A percentile compares a stretch with the other conserved stretches of the same genome.
Evolutionary conservation across 441 rosid species (phyloP).

Genomic region (Pelargonium myrrhifolium): DNA sequence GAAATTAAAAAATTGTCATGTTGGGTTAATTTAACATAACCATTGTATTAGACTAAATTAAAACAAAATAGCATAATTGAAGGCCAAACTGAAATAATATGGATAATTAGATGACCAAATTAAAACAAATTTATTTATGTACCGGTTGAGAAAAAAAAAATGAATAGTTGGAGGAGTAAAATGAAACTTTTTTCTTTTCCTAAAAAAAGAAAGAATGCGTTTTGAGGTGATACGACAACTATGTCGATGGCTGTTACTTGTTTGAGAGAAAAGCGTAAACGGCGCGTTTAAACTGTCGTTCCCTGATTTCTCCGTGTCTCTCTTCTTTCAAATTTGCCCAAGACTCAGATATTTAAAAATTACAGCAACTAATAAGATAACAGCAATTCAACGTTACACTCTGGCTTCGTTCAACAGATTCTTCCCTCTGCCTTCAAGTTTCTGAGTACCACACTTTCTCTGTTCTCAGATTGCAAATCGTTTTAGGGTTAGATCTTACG

Average conservation of each 20-base stretch:
- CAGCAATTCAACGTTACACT: neutral
- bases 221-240: no score
- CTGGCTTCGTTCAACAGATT: neutral
- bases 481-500: neutral
- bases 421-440: neutral
- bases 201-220: no score
- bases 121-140: no score
- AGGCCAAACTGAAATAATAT: no score
- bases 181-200: no score
- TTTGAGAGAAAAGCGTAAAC: neutral
- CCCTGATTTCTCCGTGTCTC: neutral
- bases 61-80: no score
- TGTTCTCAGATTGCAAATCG: neutral
- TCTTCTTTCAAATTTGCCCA: neutral
- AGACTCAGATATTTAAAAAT: neutral
- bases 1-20: no score
- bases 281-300: neutral
- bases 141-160: no score
- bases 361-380: neutral
- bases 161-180: no score
- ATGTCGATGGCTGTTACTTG: neutral
- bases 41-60: no score
- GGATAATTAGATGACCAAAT: no score
- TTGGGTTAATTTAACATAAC: no score
- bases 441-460: neutral